Evolutionary conservation across 1,284 basidiomycete genomes (phyloP), one percentile per base, ranked within the genome.

Genomic region (Moesziomyces globuligerus): DNA sequence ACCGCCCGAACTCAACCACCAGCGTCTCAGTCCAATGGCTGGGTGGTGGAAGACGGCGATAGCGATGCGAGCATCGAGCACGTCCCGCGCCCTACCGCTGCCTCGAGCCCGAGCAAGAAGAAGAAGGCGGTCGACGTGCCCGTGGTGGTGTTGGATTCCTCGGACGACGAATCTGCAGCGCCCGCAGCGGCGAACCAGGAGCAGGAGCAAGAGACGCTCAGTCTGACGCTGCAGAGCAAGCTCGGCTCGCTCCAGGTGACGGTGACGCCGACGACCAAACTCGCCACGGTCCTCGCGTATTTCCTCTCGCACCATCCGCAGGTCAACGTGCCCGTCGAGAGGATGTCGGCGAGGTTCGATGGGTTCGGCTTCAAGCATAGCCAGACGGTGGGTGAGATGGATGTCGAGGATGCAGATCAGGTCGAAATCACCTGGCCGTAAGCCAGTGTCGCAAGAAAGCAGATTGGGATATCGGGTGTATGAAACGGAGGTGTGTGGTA

Each of bases 331-430:
- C 23, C 32, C 15, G 28, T 26, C 7, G 40, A 46, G 3, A 7
- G 26, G 9, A 32, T 68, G 34, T 48, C 21, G 13, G 11, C 70
- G 9, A 36, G 24, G 15, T 70, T 75, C 34, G 73, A 75, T 38
- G 73, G 73, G 9, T 51, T 60, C 17, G 36, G 40, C 3, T 44
- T 67, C n/a, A 37, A 43, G 7, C 43, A 44, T 2, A 32, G 18
- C 7, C 42, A 52, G 23, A 54, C 56, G 4, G 66, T 77, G 7
- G 49, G 40, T 17, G 68, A 75, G 3, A 50, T 64, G 45, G 72
- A 73, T 9, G 46, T 75, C 7, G 73, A 75, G 24, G 71, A 75
- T 29, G 62, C 47, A 15, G 56, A 59, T 28, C 55, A 59, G 51
- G 34, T 67, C 20, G 64, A 67, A 26, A 38, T 67, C 24, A 40